Evolutionary conservation across 1,284 basidiomycete species (phyloP).

Genomic region (Trichosporon ovoides): DNA sequence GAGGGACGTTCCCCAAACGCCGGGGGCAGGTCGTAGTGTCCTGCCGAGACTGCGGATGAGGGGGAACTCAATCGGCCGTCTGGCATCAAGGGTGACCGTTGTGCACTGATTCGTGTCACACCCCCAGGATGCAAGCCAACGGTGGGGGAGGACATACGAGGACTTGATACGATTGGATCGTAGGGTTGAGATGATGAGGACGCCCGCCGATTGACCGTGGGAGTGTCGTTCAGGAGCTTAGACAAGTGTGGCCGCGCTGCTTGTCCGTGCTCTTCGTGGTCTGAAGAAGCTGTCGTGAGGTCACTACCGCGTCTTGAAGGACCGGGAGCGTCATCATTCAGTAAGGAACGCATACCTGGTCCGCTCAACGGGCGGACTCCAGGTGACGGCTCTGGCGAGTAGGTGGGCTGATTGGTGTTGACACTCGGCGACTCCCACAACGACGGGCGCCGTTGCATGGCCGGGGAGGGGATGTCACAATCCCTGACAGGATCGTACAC

Average conservation of each 20-base stretch:
- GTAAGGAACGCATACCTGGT: conserved; percentile 9
- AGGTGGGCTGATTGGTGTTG: neutral
- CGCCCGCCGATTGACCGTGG: conserved; percentile 6
- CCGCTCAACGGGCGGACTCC: conserved; percentile 13
- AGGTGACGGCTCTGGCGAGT: conserved; percentile 6
- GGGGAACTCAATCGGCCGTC: neutral
- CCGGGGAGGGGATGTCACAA: conserved; percentile 41
- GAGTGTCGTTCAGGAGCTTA: conserved; percentile 29
- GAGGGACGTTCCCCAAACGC: conserved; percentile 10
- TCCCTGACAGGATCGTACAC: conserved; percentile 47
- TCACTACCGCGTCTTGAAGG: conserved; percentile 13
- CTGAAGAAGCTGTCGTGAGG: conserved; percentile 11
- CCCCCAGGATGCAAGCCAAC: conserved; percentile 10
- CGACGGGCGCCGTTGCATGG: conserved; percentile 18
- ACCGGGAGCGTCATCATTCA: conserved; percentile 15
- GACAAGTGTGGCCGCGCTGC: conserved; percentile 19
- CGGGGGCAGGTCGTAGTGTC: neutral
- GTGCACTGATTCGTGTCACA: neutral
- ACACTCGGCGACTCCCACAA: conserved; percentile 15
- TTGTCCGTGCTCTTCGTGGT: conserved; percentile 13
- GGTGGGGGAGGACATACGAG: conserved; percentile 14
- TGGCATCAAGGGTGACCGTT: conserved; percentile 14
- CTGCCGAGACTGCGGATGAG: neutral
- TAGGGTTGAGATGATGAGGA: conserved; percentile 11
- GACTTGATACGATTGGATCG: neutral